Percentiles rank a stretch among this genome's conserved stretches.
phyloP scores from a whole-genome alignment of 1,139 yeast genomes.

The Sugiyamaella novakii region DNA sequence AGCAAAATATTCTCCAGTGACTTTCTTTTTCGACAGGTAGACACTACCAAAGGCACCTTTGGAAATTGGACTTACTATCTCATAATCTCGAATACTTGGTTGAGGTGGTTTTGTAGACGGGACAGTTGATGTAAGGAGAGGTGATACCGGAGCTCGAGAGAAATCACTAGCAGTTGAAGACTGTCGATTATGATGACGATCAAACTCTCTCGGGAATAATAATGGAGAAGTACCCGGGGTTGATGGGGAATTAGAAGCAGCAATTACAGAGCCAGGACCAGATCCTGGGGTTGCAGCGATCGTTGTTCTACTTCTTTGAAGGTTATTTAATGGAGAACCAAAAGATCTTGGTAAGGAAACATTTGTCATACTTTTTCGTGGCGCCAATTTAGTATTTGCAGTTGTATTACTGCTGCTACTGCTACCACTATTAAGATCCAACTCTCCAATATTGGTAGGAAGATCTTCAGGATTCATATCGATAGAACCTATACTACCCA shows the following conservation, averaged over 20 bases:
- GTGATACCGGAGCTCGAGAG: conserved; percentile 70
- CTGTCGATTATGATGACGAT: conserved; percentile 32
- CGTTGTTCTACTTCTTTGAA: conserved; percentile 25
- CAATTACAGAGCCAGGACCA: conserved; percentile 15
- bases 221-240: conserved; percentile 39
- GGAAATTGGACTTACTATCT: conserved; percentile 87
- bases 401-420: conserved; percentile 5
- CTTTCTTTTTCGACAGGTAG: conserved; percentile 74
- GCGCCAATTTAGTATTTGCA: conserved; percentile 14
- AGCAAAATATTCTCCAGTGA: conserved; percentile 95
- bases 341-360: conserved; percentile 24
- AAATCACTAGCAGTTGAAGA: conserved; percentile 35
- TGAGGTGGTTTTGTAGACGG: conserved; percentile 47
- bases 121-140: conserved; percentile 65
- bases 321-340: conserved; percentile 30
- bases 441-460: conserved; percentile 27
- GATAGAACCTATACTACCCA: conserved; percentile 3
- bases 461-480: conserved; percentile 9
- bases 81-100: conserved; percentile 86
- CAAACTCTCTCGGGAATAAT: conserved; percentile 34
- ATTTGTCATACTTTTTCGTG: conserved; percentile 29
- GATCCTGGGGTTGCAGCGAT: conserved; percentile 4
- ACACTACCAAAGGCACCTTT: conserved; percentile 99
- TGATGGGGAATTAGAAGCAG: conserved; percentile 31
- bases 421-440: conserved; percentile 29